Evolutionary conservation across 768 basidiomycete genomes (phyloP).

Genomic region (Wakefieldia striispora): DNA sequence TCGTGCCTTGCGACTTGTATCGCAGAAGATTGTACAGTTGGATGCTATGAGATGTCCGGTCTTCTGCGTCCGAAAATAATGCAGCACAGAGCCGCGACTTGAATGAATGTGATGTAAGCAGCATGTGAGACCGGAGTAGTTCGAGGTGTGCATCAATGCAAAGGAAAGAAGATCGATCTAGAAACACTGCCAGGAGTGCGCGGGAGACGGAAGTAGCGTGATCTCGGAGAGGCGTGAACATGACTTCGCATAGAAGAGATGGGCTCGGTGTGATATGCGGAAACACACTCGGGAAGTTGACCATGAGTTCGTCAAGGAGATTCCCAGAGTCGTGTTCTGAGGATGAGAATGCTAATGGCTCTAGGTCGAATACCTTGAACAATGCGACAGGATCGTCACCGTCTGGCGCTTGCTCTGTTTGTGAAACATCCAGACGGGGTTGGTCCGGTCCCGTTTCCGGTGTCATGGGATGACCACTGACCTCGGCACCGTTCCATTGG

Average conservation of each 20-base stretch:
- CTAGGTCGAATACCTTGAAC: slow-evolving; percentile 63
- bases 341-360: slow-evolving; percentile 49
- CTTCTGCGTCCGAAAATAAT: slow-evolving; percentile 73
- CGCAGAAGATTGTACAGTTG: slow-evolving; percentile 25
- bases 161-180: slow-evolving; percentile 61
- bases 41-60: slow-evolving; percentile 37
- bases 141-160: slow-evolving; percentile 65
- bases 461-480: neutral
- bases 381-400: slow-evolving; percentile 38
- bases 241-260: slow-evolving; percentile 56
- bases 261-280: slow-evolving; percentile 67
- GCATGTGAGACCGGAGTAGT: slow-evolving; percentile 72
- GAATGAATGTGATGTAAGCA: slow-evolving; percentile 72
- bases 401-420: neutral
- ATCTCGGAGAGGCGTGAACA: slow-evolving; percentile 57
- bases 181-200: slow-evolving; percentile 64
- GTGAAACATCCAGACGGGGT: neutral
- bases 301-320: slow-evolving; percentile 48
- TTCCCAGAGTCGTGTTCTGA: slow-evolving; percentile 18
- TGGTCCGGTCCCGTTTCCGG: neutral
- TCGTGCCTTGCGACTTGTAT: slow-evolving; percentile 11
- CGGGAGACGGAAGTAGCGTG: slow-evolving; percentile 65
- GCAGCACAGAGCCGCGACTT: slow-evolving; percentile 65
- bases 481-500: slow-evolving; percentile 6
- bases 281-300: slow-evolving; percentile 53